Evolutionary conservation across 2,329 filamentous ascomycete species (phyloP), one percentile per base, ranked within the genome.

Genomic region (Cytospora mali): DNA sequence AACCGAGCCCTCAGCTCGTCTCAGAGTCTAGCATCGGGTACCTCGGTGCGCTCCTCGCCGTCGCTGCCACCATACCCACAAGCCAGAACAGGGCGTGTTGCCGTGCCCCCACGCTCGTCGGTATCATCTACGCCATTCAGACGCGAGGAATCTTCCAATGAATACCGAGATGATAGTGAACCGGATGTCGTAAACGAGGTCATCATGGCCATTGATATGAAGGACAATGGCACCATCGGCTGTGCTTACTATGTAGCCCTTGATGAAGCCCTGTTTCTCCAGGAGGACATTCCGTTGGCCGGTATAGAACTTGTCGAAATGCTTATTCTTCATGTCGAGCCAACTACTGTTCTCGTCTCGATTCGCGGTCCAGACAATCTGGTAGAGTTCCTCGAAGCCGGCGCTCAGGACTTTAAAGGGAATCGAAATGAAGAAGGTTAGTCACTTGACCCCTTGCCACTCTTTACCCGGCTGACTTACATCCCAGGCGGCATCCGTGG

Each of bases 241-340:
- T 97, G 93, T 73, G 89, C 91, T 52, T 96, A 94, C 71, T 97
- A 94, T 71, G 79, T 88, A 53, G 87, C 88, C 6, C 77, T 82
- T 28, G 86, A 92, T 46, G 88, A 91, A 69, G 86, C 81, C 39
- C 75, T 97, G 4, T 89, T 85, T 63, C 80, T 97, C 50, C 87
- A 96, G 71, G 88, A 94, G 71, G 93, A 97, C 68, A 81, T 91
- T 11, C 81, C 84, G 18, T 80, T 86, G 67, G 89, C 88, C 5
- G 87, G 86, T n/a, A 73, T 85, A n/a, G 87, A 91, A 39, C 77
- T 88, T 14, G 77, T 90, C n/a, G 86, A 91, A 64, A 86, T 82
- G 5, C 75, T 88, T 23, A 71, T 88, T 49, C 68, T 83, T 11
- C 80, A 86, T 58, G 74, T 77, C 14, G 80, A 84, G 61, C 85